Evolutionary conservation across 495 filamentous ascomycete genomes (phyloP), one percentile per base, ranked within the genome.

Genomic region (Talaromyces wortmannii): DNA sequence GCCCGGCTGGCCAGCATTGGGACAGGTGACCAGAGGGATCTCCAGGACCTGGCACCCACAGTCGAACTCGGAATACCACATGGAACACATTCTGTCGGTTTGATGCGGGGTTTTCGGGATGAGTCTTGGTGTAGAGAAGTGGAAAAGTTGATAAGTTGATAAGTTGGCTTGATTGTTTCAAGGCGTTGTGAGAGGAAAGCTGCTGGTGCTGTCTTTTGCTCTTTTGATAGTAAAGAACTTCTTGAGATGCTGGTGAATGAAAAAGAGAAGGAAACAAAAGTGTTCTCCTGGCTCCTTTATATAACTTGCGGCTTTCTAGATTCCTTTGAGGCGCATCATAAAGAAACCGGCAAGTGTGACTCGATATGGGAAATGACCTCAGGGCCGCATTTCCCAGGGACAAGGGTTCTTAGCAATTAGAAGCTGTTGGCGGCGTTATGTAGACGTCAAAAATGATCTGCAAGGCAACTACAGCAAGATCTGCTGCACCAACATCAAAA

Each of bases 51-150:
- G 62, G 59, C 72, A 77, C 29, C 71, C 71, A 56, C 72, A 77
- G 57, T 72, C 71, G 61, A 71, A 77, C 18, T 70, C 58, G 61
- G 67, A 65, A 55, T 71, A 72, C 55, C 75, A 77, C 42, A 71
- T 52, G 3, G 68, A 74, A 51, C 72, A 75, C 72, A 75, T 75
- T 31, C 18, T 67, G 61, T 32, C 55, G 16, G 36, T 12, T 52
- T 52, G 31, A n/a, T 4, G 31, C 46, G 30, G 33, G 33, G 11
- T 45, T 29, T 17, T 36, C 12, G 16, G 15, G 53, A 16, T 55
- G 16, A 8, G 44, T 11, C 16, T 42, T 17, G 31, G 18, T 12
- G 53, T 44, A 18, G 45, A 12, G 16, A 33, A 53, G 23, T 50
- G 33, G 33, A 53, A 18, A 48, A 12, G 45, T 50, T 47, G 50